phyloP scores from a whole-genome alignment of 2,329 filamentous ascomycete species.

The Karstenula rhodostoma region DNA sequence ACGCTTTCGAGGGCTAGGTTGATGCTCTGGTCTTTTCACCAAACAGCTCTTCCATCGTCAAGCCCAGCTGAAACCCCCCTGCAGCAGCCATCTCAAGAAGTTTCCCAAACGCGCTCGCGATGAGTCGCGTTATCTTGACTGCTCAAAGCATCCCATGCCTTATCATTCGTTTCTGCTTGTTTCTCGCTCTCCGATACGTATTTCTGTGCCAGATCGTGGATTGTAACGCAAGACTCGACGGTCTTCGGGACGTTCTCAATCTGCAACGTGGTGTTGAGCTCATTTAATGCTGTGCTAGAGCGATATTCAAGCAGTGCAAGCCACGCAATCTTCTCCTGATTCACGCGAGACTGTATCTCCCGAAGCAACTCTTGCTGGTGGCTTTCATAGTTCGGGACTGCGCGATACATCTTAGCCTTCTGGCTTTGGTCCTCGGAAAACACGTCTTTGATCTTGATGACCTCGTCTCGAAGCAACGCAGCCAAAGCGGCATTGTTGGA shows the following conservation, averaged over 20 bases:
- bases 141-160: neutral
- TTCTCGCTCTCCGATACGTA: neutral
- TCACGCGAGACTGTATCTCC: neutral
- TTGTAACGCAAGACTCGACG: neutral
- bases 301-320: neutral
- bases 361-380: neutral
- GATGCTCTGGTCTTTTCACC: neutral
- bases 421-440: neutral
- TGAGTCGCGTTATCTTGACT: neutral
- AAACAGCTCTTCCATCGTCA: neutral
- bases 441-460: neutral
- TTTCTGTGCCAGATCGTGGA: neutral
- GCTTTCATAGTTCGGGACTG: neutral
- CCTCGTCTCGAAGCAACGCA: neutral
- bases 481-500: neutral
- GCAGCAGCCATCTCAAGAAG: neutral
- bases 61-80: neutral
- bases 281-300: neutral
- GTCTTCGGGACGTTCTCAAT: neutral
- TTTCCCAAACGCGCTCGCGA: neutral
- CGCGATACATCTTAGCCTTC: neutral
- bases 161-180: neutral
- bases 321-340: neutral
- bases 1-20: neutral
- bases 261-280: neutral